These are phyloP conservation scores for Penicillium roqueforti DNA, from an alignment of 495 filamentous ascomycete species.

Conservation along the genomic window DNA sequence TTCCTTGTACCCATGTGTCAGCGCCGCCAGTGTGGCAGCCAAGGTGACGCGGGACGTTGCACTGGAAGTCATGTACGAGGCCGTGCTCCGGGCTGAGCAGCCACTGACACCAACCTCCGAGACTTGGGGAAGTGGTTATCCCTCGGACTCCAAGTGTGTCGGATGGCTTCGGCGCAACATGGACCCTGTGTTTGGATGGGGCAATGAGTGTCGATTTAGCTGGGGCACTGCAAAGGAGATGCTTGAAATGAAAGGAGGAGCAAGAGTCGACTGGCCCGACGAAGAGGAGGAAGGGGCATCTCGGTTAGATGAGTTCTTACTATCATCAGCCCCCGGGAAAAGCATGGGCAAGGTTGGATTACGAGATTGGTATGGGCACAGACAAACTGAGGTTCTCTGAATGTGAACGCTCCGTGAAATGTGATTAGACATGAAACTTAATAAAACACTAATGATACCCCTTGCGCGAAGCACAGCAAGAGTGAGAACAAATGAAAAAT, in stretches of 20 bases:
- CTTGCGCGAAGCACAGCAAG: conserved; percentile 2
- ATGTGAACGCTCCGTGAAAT: conserved; percentile 2
- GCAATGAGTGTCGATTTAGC: conserved; percentile 83
- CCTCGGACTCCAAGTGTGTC: conserved; percentile 77
- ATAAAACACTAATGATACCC: conserved; percentile 29
- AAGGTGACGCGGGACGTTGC: conserved; percentile 93
- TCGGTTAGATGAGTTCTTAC: conserved; percentile 72
- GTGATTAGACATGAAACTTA: conserved; percentile 18
- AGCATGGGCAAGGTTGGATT: conserved; percentile 28
- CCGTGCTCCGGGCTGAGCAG: conserved; percentile 26
- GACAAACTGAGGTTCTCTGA: conserved; percentile 30
- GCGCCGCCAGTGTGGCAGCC: conserved; percentile 87
- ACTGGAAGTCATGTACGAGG: conserved; percentile 68
- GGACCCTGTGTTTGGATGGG: conserved; percentile 95
- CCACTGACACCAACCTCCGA: conserved; percentile 18
- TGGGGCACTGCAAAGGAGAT: conserved; percentile 95
- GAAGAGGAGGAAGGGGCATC: conserved; percentile 61
- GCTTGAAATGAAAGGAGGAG: conserved; percentile 62
- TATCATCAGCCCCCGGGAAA: conserved; percentile 26
- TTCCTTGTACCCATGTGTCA: conserved; percentile 86
- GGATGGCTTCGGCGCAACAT: conserved; percentile 79
- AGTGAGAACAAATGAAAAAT: conserved; percentile 14
- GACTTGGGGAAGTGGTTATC: conserved; percentile 89
- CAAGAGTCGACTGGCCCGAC: conserved; percentile 79
- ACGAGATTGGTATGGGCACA: conserved; percentile 42